These are phyloP conservation scores for Geotrichum cucujoidarum DNA, from an alignment of 1,139 yeast genomes.

Conservation along the genomic window DNA sequence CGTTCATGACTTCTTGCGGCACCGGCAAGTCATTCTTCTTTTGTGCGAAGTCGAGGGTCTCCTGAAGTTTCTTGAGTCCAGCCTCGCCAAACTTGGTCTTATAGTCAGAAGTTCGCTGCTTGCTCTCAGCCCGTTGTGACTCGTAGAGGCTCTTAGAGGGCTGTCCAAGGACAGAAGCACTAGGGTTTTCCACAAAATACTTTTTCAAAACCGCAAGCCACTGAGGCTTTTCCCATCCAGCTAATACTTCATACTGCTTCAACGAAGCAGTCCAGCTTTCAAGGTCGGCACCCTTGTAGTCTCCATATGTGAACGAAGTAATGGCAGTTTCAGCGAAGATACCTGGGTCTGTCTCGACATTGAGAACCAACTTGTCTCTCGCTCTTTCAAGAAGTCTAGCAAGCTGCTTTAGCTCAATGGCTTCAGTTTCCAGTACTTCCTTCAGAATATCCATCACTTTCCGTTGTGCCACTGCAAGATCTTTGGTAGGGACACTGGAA, in stretches of 20 bases:
- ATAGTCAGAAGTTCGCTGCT: constrained; percentile 47
- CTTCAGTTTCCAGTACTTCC: constrained; percentile 44
- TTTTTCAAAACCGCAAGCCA: constrained; percentile 59
- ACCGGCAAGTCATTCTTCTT: constrained; percentile 64
- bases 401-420: constrained; percentile 60
- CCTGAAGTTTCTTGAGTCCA: constrained; percentile 53
- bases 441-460: constrained; percentile 49
- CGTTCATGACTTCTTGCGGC: constrained; percentile 58
- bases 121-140: constrained; percentile 47
- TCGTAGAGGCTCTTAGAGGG: constrained; percentile 69
- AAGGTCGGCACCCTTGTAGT: constrained; percentile 55
- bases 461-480: constrained; percentile 49
- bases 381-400: constrained; percentile 63
- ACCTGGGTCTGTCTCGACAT: constrained; percentile 62
- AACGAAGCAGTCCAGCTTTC: constrained; percentile 50
- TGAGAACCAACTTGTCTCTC: constrained; percentile 56
- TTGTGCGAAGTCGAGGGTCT: constrained; percentile 57
- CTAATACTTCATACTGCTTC: constrained; percentile 55
- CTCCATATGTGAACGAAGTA: constrained; percentile 75
- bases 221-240: constrained; percentile 56
- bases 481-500: constrained; percentile 69
- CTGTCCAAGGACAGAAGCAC: constrained; percentile 66
- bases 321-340: constrained; percentile 64
- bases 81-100: constrained; percentile 50
- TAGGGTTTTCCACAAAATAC: constrained; percentile 58